phyloP scores from a whole-genome alignment of 352 stramenopile species.

The Globisporangium paddicum region DNA sequence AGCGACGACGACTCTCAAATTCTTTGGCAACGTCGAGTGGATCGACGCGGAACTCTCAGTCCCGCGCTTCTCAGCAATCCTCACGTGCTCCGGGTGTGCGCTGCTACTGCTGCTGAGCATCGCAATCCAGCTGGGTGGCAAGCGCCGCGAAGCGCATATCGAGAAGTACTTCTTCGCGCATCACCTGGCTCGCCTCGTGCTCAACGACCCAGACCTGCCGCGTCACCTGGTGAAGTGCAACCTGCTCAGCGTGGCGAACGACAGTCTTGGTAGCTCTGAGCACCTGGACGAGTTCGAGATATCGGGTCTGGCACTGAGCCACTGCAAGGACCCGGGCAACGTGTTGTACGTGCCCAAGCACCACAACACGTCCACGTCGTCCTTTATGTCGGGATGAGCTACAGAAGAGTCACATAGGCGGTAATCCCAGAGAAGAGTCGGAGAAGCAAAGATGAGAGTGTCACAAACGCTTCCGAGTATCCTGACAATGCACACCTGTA shows the following conservation, averaged over 20 bases:
- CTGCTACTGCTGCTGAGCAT: constrained; percentile 31
- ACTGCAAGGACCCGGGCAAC: constrained; percentile 32
- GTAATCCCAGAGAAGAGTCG: no score
- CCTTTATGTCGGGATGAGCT: constrained; percentile 2
- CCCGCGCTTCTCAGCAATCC: constrained; percentile 26
- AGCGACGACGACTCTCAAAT: constrained; percentile 19
- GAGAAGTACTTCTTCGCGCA: constrained; percentile 42
- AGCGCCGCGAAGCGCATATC: constrained; percentile 33
- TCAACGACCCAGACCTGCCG: constrained; percentile 32
- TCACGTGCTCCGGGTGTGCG: constrained; percentile 35
- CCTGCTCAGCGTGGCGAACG: constrained; percentile 41
- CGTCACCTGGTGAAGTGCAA: constrained; percentile 39
- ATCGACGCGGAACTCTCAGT: constrained; percentile 34
- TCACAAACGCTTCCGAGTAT: background rate
- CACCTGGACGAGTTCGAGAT: constrained; percentile 57
- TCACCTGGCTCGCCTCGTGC: constrained; percentile 38
- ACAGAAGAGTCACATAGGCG: background rate
- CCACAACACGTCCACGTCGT: constrained; percentile 5
- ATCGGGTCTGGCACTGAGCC: constrained; percentile 34
- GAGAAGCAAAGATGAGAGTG: background rate
- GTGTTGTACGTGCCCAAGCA: constrained; percentile 22
- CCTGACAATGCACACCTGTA: background rate
- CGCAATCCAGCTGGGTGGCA: constrained; percentile 35
- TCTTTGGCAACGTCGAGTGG: constrained; percentile 19
- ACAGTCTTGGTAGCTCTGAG: constrained; percentile 48